Evolutionary conservation across 768 basidiomycete species (phyloP).

Genomic region (Sporobolomyces pararoseus): DNA sequence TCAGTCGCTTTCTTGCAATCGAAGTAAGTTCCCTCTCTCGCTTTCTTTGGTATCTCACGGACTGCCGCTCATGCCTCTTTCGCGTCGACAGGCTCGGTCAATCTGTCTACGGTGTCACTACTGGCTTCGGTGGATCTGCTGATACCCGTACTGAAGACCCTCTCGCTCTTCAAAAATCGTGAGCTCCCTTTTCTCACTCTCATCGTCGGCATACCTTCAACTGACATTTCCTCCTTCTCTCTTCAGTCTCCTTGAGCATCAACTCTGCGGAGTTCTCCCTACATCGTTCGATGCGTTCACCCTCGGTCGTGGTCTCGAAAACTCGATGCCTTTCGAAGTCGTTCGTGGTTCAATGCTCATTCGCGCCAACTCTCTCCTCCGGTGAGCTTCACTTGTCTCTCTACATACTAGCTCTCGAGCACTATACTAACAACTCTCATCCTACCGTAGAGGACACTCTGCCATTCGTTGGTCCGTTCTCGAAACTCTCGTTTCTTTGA

Average conservation of each 20-base stretch:
- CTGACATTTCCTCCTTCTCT: background rate
- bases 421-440: background rate
- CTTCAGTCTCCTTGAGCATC: slow-evolving; percentile 56
- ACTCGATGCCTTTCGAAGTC: slow-evolving; percentile 79
- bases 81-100: slow-evolving; percentile 51
- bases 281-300: slow-evolving; percentile 10
- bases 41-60: slow-evolving; percentile 14
- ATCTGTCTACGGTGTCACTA: slow-evolving; percentile 79
- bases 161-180: slow-evolving; percentile 65
- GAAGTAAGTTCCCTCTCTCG: slow-evolving; percentile 54
- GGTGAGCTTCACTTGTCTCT: slow-evolving; percentile 21
- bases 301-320: slow-evolving; percentile 53
- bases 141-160: slow-evolving; percentile 76
- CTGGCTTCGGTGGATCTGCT: slow-evolving; percentile 80
- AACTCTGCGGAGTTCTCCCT: slow-evolving; percentile 66
- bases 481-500: slow-evolving; percentile 69
- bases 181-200: background rate
- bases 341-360: slow-evolving; percentile 81
- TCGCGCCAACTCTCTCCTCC: slow-evolving; percentile 81
- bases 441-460: slow-evolving; percentile 63
- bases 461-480: slow-evolving; percentile 77
- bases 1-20: slow-evolving; percentile 52
- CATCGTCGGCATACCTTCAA: background rate
- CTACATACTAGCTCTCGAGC: background rate
- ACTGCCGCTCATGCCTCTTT: background rate